These are phyloP conservation scores for Xylona heveae DNA, from an alignment of 495 filamentous ascomycete species.

Conservation along the genomic window DNA sequence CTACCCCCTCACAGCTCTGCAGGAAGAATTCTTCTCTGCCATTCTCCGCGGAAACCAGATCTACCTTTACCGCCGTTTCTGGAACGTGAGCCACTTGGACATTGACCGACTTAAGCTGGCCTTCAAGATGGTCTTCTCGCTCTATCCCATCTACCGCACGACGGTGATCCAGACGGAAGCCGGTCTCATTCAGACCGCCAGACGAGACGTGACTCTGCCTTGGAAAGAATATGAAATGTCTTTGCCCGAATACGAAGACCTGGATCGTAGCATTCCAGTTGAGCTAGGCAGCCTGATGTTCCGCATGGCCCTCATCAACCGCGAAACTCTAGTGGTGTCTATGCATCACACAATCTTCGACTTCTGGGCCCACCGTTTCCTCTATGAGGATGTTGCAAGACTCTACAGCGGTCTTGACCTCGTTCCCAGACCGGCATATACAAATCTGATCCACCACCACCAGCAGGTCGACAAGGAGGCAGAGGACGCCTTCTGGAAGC, in stretches of 20 bases:
- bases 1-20: slow-evolving; percentile 2
- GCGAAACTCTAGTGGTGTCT: slow-evolving; percentile 4
- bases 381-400: slow-evolving; percentile 8
- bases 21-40: neutral
- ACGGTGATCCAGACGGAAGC: slow-evolving; percentile 1
- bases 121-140: slow-evolving; percentile 3
- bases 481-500: slow-evolving; percentile 1
- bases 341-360: slow-evolving; percentile 9
- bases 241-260: slow-evolving; percentile 1
- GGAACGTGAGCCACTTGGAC: slow-evolving; percentile 2
- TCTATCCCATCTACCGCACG: slow-evolving; percentile 1
- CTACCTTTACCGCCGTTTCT: neutral
- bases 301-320: slow-evolving; percentile 2
- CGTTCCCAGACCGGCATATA: neutral
- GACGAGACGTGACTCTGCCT: slow-evolving; percentile 1
- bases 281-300: slow-evolving; percentile 1
- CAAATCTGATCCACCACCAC: neutral
- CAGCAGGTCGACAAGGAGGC: neutral
- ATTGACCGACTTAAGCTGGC: slow-evolving; percentile 2
- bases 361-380: slow-evolving; percentile 8
- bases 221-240: slow-evolving; percentile 1
- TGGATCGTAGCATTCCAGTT: slow-evolving; percentile 1
- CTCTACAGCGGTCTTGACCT: neutral
- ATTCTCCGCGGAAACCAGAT: neutral
- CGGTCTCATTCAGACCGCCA: slow-evolving; percentile 3